A percentile compares a stretch with the other conserved stretches of the same genome.
phyloP scores from a whole-genome alignment of 2,329 filamentous ascomycete genomes.

The Ophiostoma tasmaniense region DNA sequence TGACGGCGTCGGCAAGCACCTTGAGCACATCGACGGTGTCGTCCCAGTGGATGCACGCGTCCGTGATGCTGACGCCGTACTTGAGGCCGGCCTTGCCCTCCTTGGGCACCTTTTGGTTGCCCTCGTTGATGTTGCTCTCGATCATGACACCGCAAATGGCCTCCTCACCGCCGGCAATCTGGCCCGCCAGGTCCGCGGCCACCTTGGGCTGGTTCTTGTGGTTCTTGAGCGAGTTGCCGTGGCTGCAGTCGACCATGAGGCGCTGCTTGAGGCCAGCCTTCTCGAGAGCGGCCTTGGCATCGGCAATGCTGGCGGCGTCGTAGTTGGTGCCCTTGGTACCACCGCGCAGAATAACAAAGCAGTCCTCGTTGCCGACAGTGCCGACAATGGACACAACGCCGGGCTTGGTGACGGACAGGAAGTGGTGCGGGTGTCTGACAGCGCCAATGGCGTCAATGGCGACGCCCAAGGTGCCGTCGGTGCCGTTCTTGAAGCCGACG shows the following conservation, averaged over 20 bases:
- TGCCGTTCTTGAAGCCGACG: conserved; percentile 99
- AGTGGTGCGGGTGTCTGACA: conserved; percentile 86
- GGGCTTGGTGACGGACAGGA: conserved; percentile 94
- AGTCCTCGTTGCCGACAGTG: conserved; percentile 90
- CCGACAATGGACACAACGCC: conserved; percentile 92
- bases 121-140: conserved; percentile 93
- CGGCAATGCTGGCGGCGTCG: conserved; percentile 72
- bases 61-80: conserved; percentile 93
- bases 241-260: conserved; percentile 96
- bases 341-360: conserved; percentile 90
- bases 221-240: conserved; percentile 92
- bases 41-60: conserved; percentile 93
- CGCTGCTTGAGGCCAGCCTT: conserved; percentile 66
- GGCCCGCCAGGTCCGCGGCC: conserved; percentile 68
- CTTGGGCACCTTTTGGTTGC: conserved; percentile 81
- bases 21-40: conserved; percentile 76
- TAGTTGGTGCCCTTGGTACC: conserved; percentile 93
- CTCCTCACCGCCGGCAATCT: conserved; percentile 75
- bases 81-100: conserved; percentile 79
- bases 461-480: conserved; percentile 79
- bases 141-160: conserved; percentile 98
- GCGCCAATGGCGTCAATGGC: conserved; percentile 94
- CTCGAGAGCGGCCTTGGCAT: conserved; percentile 69
- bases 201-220: conserved; percentile 98
- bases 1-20: conserved; percentile 69